Base-by-base conservation (phyloP, 1,139 yeast genomes). In the Nakaseomyces glabratus region DNA sequence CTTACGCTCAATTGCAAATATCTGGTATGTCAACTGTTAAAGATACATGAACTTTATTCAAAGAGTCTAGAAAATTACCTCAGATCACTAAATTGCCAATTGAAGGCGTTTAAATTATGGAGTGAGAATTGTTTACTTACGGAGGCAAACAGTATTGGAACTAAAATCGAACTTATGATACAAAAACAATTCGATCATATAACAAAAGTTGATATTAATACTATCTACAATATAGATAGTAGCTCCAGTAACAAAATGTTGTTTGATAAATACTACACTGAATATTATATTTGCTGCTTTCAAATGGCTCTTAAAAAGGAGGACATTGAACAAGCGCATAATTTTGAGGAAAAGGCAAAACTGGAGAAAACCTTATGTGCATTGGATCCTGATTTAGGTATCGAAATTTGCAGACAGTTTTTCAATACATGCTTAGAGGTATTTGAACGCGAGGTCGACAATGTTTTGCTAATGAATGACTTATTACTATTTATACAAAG, bases 371-470 rank as follows among this genome's bases (percentile, higher is more conserved):
- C 39, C 11, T 11, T 19, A 1, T 14, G 21, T 3, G 7, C 24
- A 3, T 16, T 46, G 13, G 42, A 45, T 23, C 31, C 48, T 2
- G 35, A 41, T 7, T 28, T 37, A 10, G 25, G 48, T 4, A 22
- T 50, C 6, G 55, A 50, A 30, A 21, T 49, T n/a, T 41, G 49
- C 17, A 38, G 54, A 24, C 38, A 47, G 6, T 40, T 47, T 10
- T 49, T 48, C 28, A 51, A 51, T 28, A 22, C 50, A 2, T 34
- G 41, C 2, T 15, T 44, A 11, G 20, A 28, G 4, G 25, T 44
- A 11, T 9, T 26, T 33, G 4, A 13, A 32, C 5, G 20, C 17
- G 2, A 20, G 4, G 5, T 17, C 30, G 4, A 6, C 13, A 26
- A 3, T 15, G 18, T 26, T 17, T 5, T 6, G 21, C 4, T 18